Conservation (phyloP, 371 early-diverging fungal genomes). For the Saksenaea vasiformis region DNA sequence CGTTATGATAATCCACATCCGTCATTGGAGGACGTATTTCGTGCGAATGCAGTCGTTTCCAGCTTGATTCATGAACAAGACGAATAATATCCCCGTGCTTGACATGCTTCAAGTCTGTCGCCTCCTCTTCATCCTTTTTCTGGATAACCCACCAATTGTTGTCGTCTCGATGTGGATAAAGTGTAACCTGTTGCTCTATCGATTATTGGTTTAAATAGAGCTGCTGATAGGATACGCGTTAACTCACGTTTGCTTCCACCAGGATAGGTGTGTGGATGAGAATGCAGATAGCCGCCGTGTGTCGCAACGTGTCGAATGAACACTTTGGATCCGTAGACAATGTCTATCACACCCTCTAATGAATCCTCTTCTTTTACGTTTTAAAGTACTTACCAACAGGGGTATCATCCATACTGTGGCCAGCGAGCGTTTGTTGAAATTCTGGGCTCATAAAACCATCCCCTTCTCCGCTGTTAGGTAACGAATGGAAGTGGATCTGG, state of each 20-base stretch:
- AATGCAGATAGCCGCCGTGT: conserved; percentile 85
- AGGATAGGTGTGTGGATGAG: conserved; percentile 86
- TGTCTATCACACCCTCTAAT: conserved; percentile 45
- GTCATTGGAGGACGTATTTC: conserved; percentile 75
- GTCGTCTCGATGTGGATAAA: conserved; percentile 83
- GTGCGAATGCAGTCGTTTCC: conserved; percentile 48
- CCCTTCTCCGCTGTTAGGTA: conserved; percentile 87
- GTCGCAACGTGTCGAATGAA: conserved; percentile 80
- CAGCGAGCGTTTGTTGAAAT: conserved; percentile 89
- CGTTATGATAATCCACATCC: conserved; percentile 86
- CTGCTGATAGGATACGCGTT: neutral
- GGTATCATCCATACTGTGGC: conserved; percentile 67
- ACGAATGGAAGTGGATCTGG: conserved; percentile 85
- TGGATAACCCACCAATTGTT: conserved; percentile 88
- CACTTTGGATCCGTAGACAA: conserved; percentile 83
- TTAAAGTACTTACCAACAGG: conserved; percentile 38
- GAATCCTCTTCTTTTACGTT: neutral
- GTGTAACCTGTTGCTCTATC: conserved; percentile 91
- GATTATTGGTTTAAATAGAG: neutral
- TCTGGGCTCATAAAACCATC: conserved; percentile 93
- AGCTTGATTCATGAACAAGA: conserved; percentile 58
- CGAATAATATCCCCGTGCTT: conserved; percentile 60
- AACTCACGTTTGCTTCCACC: conserved; percentile 77
- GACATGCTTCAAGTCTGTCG: conserved; percentile 47
- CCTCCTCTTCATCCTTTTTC: conserved; percentile 38